These are phyloP conservation scores for Coemansia sp. DNA, from an alignment of 192 early-diverging fungal genomes.

Conservation along the genomic window DNA sequence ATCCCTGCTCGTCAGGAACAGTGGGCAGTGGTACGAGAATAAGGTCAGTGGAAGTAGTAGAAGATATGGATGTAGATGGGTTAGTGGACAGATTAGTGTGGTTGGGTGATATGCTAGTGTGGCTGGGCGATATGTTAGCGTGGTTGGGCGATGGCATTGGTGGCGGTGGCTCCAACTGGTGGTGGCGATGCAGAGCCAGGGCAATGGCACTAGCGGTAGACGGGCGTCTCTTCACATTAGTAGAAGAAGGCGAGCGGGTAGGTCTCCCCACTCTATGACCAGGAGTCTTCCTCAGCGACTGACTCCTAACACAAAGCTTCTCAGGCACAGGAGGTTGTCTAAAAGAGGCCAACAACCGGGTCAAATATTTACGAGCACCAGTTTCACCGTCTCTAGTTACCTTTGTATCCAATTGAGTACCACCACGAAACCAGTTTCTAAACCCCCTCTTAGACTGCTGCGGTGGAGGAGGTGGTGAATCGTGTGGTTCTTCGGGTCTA, in stretches of 20 bases:
- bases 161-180: not conserved
- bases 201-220: not conserved
- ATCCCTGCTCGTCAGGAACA: too few species aligned
- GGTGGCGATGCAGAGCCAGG: not conserved
- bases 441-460: slow-evolving; percentile 26
- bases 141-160: not conserved
- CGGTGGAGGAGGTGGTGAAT: not conserved
- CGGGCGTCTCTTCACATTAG: not conserved
- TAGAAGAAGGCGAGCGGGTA: too few species aligned
- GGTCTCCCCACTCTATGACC: too few species aligned
- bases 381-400: slow-evolving; percentile 15
- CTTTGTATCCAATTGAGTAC: not conserved
- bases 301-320: not conserved
- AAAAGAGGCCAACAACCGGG: not conserved
- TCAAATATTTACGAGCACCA: not conserved
- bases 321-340: not conserved
- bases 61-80: too few species aligned
- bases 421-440: slow-evolving; percentile 44
- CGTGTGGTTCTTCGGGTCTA: not conserved
- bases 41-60: too few species aligned
- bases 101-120: too few species aligned
- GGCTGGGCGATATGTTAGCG: too few species aligned
- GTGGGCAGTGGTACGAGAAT: not conserved
- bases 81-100: too few species aligned
- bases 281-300: not conserved